Evolutionary conservation across 768 basidiomycete species (phyloP), one percentile per base, ranked within the genome.

Genomic region (Crepidotus variabilis): DNA sequence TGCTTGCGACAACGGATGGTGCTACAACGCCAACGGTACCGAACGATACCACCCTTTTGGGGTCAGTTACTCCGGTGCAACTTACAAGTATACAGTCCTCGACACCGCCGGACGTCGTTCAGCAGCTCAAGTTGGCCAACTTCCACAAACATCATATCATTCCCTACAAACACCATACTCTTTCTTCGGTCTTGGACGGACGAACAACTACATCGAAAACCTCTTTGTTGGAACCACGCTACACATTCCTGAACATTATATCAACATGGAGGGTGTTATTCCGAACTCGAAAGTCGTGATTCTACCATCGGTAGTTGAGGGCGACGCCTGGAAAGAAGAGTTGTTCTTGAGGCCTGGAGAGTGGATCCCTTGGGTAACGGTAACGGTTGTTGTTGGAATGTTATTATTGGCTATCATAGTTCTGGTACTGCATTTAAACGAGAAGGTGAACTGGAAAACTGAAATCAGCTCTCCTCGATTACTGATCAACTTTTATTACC

Each of bases 191-290:
- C 85, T 99, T 7, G 97, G 96, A 0, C 85, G 97, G 43, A 98
- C 95, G 14, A 99, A 99, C 72, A 99, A 99, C 69, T 99, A 99
- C 72, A 94, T 99, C 65, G 97, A 99, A 78, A 98, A 98, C 69
- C 80, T 99, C 1, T 97, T 97, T 68, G 91, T 98, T 18, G 97
- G 97, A 14, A 88, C 93, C 3, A 96, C 94, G 6, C 79, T 90
- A 28, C 86, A 92, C 57, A 69, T 78, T 0, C 67, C 76, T 34
- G 67, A 85, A 33, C 92, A 96, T 66, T 92, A 79, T 61, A 94
- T 96, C 69, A 87, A 89, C 67, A 88, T 98, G 81, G 97, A 98
- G 67, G 95, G 95, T 23, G 88, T 99, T 33, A 94, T 99, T 47
- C 97, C 97, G 0, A 98, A 99, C 69, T 97, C 94, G 2, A 93